phyloP scores from a whole-genome alignment of 805 yeast genomes.

The Wickerhamia fluorescens region DNA sequence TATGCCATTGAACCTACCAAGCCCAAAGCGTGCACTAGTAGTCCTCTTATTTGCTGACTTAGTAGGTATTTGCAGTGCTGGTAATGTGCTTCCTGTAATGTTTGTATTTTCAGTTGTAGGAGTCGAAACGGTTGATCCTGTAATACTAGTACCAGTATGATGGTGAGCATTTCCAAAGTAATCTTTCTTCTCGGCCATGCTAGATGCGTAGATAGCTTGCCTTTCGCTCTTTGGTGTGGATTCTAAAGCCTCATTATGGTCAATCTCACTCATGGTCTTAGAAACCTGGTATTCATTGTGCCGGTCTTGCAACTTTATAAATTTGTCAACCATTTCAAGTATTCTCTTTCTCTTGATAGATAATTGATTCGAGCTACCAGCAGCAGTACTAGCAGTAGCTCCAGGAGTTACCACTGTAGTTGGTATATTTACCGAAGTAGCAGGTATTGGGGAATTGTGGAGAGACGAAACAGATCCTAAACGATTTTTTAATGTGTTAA shows the following conservation, averaged over 20 bases:
- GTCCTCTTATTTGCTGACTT: too few relatives aligned
- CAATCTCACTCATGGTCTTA: conserved; percentile 6
- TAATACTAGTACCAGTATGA: too few relatives aligned
- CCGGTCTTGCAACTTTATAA: conserved; percentile 27
- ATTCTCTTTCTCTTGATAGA: conserved; percentile 30
- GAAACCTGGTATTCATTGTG: conserved; percentile 16
- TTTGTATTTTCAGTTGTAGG: too few relatives aligned
- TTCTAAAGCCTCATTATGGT: conserved; percentile 2
- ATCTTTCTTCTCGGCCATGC: conserved; percentile 6
- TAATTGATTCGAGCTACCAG: conserved; percentile 12
- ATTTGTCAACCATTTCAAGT: conserved; percentile 36
- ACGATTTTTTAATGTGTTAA: conserved; percentile 71
- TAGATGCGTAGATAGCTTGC: conserved; percentile 7
- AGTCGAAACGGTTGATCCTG: too few relatives aligned
- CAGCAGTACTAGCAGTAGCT: conserved; percentile 8
- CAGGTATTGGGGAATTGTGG: conserved; percentile 14
- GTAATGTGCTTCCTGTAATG: too few relatives aligned
- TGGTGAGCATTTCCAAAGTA: too few relatives aligned
- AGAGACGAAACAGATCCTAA: conserved; percentile 55
- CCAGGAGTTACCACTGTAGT: conserved; percentile 17
- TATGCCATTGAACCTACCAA: too few relatives aligned
- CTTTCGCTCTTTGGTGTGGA: conserved; percentile 3
- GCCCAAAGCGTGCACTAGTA: too few relatives aligned
- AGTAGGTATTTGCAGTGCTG: too few relatives aligned
- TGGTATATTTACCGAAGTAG: conserved; percentile 5